These are phyloP conservation scores for Nyctanthes arbortristis DNA, from an alignment of 257 asterid species.

Conservation along the genomic window DNA sequence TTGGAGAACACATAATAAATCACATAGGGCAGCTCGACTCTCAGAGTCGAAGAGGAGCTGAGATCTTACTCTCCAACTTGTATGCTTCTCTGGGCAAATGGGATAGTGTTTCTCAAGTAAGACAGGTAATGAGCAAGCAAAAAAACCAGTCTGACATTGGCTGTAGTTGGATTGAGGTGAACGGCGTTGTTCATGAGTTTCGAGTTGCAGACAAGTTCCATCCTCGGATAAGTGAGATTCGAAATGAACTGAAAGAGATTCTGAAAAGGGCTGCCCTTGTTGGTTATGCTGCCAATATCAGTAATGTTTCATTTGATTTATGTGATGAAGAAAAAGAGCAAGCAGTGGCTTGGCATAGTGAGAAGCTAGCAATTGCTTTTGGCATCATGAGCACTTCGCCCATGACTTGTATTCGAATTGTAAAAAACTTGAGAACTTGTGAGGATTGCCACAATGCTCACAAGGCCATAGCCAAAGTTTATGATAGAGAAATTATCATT, in stretches of 20 bases:
- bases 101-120: slow-evolving; percentile 52
- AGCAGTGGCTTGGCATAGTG: slow-evolving; percentile 72
- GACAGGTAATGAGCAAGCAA: slow-evolving; percentile 43
- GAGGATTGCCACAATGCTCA: slow-evolving; percentile 59
- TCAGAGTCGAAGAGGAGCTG: slow-evolving; percentile 38
- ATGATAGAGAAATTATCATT: slow-evolving; percentile 52
- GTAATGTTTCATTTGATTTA: slow-evolving; percentile 57
- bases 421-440: slow-evolving; percentile 62
- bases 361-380: slow-evolving; percentile 63
- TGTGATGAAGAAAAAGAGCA: slow-evolving; percentile 62
- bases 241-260: slow-evolving; percentile 43
- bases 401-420: slow-evolving; percentile 40
- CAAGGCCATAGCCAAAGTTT: slow-evolving; percentile 61
- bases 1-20: slow-evolving; percentile 50
- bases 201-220: slow-evolving; percentile 67
- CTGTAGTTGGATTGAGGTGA: slow-evolving; percentile 69
- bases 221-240: slow-evolving; percentile 48
- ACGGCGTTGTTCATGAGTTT: slow-evolving; percentile 60
- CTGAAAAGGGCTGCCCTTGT: slow-evolving; percentile 38
- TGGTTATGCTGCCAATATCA: slow-evolving; percentile 52
- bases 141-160: slow-evolving; percentile 53
- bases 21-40: slow-evolving; percentile 48
- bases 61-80: slow-evolving; percentile 68
- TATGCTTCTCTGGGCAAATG: slow-evolving; percentile 80
- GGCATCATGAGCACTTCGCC: slow-evolving; percentile 47